Evolutionary conservation across 2,329 filamentous ascomycete genomes (phyloP).

Genomic region (Aspergillus sp.): DNA sequence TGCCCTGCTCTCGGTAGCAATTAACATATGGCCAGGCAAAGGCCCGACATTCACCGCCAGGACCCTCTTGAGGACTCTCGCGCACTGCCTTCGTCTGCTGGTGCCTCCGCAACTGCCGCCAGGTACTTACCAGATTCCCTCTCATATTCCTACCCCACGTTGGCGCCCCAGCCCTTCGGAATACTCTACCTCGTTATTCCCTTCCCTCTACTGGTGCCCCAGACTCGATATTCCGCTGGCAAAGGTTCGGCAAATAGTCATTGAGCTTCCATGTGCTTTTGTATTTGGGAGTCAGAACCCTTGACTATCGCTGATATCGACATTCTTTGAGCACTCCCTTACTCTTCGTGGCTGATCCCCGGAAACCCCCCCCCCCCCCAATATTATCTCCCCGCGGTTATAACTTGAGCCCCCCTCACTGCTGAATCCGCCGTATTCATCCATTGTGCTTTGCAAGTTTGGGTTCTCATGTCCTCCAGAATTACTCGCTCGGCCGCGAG

Average conservation of each 20-base stretch:
- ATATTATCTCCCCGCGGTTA: not conserved
- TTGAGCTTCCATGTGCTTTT: not conserved
- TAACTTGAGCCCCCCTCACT: slow-evolving; percentile 11
- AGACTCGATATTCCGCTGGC: slow-evolving; percentile 3
- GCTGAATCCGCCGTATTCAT: slow-evolving; percentile 5
- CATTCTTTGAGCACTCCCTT: not conserved
- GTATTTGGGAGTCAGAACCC: not conserved
- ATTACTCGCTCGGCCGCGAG: slow-evolving; percentile 93
- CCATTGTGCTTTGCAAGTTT: slow-evolving; percentile 23
- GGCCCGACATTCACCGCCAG: slow-evolving; percentile 44
- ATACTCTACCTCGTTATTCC: not conserved
- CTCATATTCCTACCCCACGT: slow-evolving; percentile 15
- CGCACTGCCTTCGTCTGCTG: slow-evolving; percentile 31
- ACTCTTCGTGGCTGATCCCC: not conserved
- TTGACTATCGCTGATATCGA: not conserved
- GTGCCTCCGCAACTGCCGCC: slow-evolving; percentile 29
- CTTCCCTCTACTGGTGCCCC: slow-evolving; percentile 7
- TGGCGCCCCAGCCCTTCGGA: slow-evolving; percentile 1
- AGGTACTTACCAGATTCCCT: slow-evolving; percentile 37
- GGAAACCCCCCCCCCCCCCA: not conserved
- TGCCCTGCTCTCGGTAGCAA: slow-evolving; percentile 32
- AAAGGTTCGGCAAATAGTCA: not conserved
- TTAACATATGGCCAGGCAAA: slow-evolving; percentile 50
- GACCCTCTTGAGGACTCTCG: slow-evolving; percentile 44
- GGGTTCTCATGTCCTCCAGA: slow-evolving; percentile 90